Evolutionary conservation across 2,329 filamentous ascomycete species (phyloP), one percentile per base, ranked within the genome.

Genomic region (Alternaria ventricosa): DNA sequence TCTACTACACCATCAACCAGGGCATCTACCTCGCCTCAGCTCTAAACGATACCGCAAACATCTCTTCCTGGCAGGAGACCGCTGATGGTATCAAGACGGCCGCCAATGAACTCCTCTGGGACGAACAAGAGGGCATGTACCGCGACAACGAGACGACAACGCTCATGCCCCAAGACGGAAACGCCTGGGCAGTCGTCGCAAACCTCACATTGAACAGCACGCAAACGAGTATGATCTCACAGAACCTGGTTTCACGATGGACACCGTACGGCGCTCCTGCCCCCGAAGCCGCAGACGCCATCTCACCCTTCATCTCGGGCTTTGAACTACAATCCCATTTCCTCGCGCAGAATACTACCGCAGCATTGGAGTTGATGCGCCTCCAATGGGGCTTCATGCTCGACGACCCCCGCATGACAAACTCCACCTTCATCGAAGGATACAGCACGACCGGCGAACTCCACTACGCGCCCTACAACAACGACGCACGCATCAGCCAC

Each of bases 301-400:
- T 86, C 13, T 84, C 82, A 0, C 84, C 84, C 4, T 85, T 85
- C 70, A 83, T 84, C 44, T 80, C 80, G 1, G 80, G 81, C 12
- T 84, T 85, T 46, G 84, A 86, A 60, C 66, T 85, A 1, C 80
- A 84, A 59, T 78, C 80, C 0, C 84, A 85, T 57, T 80, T 81
- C 57, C 66, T 80, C 8, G 83, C 83, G 0, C 73, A 72, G 6
- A 79, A 84, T 33, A 70, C 80, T 0, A 73, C 77, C 27, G 75
- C 75, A 1, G 83, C 81, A 0, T 73, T 85, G 2, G 82, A 76
- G 3, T 72, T 86, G 5, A 84, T 85, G 64, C 72, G 82, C 7
- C 64, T 83, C 3, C 81, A 84, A 71, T 87, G 85, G 85, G 85
- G 82, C 0, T 88, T 85, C 67, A 87, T 88, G 85, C 81, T 88